Evolutionary conservation across 352 stramenopile species (phyloP).

Genomic region (Hyaloperonospora brassicae): DNA sequence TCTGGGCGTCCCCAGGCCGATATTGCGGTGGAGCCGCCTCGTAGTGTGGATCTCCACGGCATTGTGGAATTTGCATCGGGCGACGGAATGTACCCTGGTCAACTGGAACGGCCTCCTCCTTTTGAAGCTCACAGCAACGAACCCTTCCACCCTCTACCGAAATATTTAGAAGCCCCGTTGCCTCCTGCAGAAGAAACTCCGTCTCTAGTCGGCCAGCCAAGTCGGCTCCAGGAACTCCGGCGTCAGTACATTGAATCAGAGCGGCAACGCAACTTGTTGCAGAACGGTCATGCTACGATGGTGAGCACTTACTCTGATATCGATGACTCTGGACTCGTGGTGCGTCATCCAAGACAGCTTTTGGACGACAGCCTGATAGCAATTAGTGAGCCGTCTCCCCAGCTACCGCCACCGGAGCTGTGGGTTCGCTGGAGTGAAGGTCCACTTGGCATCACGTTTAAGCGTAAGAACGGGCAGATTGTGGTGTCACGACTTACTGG

Average conservation of each 20-base stretch:
- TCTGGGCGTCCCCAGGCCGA: constrained; percentile 30
- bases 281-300: constrained; percentile 25
- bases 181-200: constrained; percentile 13
- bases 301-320: constrained; percentile 62
- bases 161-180: constrained; percentile 12
- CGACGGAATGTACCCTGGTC: constrained; percentile 15
- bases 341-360: constrained; percentile 20
- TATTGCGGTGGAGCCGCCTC: constrained; percentile 7
- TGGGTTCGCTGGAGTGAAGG: constrained; percentile 69
- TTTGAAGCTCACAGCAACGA: constrained; percentile 23
- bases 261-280: constrained; percentile 42
- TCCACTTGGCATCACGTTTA: constrained; percentile 73
- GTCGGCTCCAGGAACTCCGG: constrained; percentile 44
- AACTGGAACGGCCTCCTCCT: constrained; percentile 21
- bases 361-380: constrained; percentile 4
- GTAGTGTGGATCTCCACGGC: constrained; percentile 20
- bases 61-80: constrained; percentile 17
- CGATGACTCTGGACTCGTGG: constrained; percentile 59
- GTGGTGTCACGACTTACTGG: constrained; percentile 69
- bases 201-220: constrained; percentile 21
- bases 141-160: constrained; percentile 12
- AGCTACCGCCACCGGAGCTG: constrained; percentile 45
- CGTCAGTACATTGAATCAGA: constrained; percentile 67
- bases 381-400: constrained; percentile 5
- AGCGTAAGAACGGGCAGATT: constrained; percentile 68